Evolutionary conservation across 2,329 filamentous ascomycete species (phyloP), one percentile per base, ranked within the genome.

Genomic region (Ophiocordyceps camponoti-rufipedis): DNA sequence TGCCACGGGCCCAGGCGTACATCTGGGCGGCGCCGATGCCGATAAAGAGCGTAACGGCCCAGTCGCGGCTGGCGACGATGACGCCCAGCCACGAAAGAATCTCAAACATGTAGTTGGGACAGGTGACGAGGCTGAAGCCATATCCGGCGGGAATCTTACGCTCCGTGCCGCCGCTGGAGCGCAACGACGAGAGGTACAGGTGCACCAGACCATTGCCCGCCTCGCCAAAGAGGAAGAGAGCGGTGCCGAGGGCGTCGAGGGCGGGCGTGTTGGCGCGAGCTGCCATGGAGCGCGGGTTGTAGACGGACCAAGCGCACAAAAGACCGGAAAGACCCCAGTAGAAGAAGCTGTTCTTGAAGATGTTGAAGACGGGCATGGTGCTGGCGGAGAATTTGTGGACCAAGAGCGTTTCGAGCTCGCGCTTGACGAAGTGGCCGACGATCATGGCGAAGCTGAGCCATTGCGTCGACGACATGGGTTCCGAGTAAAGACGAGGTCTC

Each of bases 21-120:
- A 98, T 96, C 64, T 88, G 85, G 23, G 66, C 71, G 14, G 71
- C 74, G 32, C 86, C 86, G 44, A 86, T 71, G 23, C 70, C 60
- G 49, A 84, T 78, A 63, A 96, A 96, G 18, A 94, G 53, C 14
- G 78, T 68, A 1, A 91, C 84, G 44, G 79, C 75, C 69, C 82
- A 82, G 65, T 81, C 88, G 56, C 85, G 80, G 54, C 79, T 87
- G 45, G 89, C 74, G 41, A 94, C 59, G 53, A 83, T 80, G 46
- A 96, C 71, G 28, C 87, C 88, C 29, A 84, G 54, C 91, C 91
- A 98, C 1, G 88, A 78, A 35, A 94, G 62, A 7, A 84, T 72
- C 66, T 98, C 91, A 54, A 93, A 96, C 69, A 94, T 77, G 69
- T 98, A 98, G 68, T 98, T 98, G 40, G 91, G 91, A 67, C 88